Conservation (phyloP, 129 eudicot genomes). For the Arctium lappa region DNA sequence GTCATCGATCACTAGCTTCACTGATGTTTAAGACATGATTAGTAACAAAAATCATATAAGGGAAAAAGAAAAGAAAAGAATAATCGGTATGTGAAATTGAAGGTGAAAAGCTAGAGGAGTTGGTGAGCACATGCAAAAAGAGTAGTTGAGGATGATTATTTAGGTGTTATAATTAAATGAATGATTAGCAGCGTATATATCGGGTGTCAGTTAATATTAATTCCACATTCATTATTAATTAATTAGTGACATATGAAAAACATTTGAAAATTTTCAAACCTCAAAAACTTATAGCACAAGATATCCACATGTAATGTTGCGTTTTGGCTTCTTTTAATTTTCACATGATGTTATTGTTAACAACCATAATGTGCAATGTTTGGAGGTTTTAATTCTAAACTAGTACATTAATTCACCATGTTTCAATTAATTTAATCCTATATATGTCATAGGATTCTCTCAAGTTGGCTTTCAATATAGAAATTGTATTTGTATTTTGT, state of each 20-base stretch:
- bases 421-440: slow-evolving; percentile 5
- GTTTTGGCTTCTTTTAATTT: slow-evolving; percentile 28
- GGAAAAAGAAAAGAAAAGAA: background rate
- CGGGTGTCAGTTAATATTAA: slow-evolving; percentile 28
- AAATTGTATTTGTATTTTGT: too few relatives aligned
- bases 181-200: slow-evolving; percentile 21
- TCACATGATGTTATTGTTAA: slow-evolving; percentile 18
- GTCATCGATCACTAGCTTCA: too few relatives aligned
- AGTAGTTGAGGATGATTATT: slow-evolving; percentile 21
- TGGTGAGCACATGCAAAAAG: slow-evolving; percentile 31
- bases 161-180: slow-evolving; percentile 13
- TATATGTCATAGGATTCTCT: slow-evolving; percentile 28
- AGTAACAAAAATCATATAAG: background rate
- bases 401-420: background rate
- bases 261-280: slow-evolving; percentile 22
- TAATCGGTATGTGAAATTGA: background rate
- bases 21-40: background rate
- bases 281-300: slow-evolving; percentile 13
- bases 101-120: slow-evolving; percentile 25
- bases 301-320: slow-evolving; percentile 30
- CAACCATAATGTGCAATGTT: slow-evolving; percentile 29
- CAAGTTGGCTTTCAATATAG: slow-evolving; percentile 12
- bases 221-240: background rate
- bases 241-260: slow-evolving; percentile 29
- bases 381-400: slow-evolving; percentile 15